Base-by-base conservation (phyloP, 139 green algal genomes). In the Chlorella sp. region DNA sequence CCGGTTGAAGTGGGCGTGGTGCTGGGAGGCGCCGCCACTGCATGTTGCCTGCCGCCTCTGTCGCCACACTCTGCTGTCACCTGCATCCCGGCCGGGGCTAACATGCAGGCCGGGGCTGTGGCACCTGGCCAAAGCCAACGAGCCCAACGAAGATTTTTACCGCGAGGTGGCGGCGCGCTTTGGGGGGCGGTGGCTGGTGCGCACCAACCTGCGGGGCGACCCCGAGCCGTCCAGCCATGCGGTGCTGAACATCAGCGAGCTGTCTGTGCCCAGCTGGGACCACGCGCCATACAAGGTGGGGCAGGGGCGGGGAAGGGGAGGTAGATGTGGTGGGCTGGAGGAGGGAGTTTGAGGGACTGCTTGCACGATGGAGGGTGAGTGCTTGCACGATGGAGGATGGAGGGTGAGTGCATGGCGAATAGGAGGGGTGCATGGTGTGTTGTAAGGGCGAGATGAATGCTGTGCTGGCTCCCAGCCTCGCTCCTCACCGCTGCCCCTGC, bases 121-220 rank as follows among this genome's bases (percentile, higher is more conserved):
- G 76, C 76, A 82, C 36, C 26, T 82, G 22, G 76, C 34, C 36
- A 70, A 82, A 38, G 56, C 76, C 20, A 70, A 70, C 36, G 76
- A 70, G 38, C 76, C 76, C 22, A 34, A 70, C n/a, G 22, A 58
- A 9, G 28, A 82, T 36, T 72, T 82, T 43, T 82, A 72, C 38
- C 54, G 46, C 0, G 24, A 46, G 14, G 36, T 82, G 54, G 76
- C 76, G 7, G 34, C 32, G 17, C 54, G 54, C 3, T 70, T 62
- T 51, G 76, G 76, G 24, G 75, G 75, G 32, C n/a, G 36, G 17
- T 82, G 76, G 76, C 76, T 82, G 36, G 76, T 82, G 36, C 54
- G 76, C 30, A 72, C 54, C 54, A 82, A 82, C 76, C 54, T 72
- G 36, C 64, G 40, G 7, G 26, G 72, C 72, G 32, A 77, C 72